Evolutionary conservation across 2,329 filamentous ascomycete species (phyloP), one percentile per base, ranked within the genome.

Genomic region (Elsinoe ampelina): DNA sequence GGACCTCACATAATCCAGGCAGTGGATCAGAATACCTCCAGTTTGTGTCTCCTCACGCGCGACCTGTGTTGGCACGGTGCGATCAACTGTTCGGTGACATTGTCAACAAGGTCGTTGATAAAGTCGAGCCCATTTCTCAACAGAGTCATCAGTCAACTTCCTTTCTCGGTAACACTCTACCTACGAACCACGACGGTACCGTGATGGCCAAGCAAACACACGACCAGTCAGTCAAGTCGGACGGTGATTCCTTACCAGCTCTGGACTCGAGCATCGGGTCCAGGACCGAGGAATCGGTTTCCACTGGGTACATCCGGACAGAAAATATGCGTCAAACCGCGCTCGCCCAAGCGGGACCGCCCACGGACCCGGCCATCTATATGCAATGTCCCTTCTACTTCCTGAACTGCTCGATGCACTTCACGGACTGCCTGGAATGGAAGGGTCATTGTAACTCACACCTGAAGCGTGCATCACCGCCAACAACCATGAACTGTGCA

Each of bases 351-450:
- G 26, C 26, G 5, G 26, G 26, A 3, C 26, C 26, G 26, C 26
- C 26, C 5, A 5, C 26, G 7, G 26, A 30, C 26, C 26, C 7
- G 5, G 8, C 26, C 3, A 5, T 8, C 4, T 7, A 30, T 10
- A 45, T 45, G 41, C 41, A 45, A 11, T 45, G 41, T 45, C 41
- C 41, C 41, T 45, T 45, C n/a, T 12, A 45, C 19, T 45, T 45
- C 13, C 20, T 45, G 19, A n/a, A 22, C 11, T 45, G 41, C 26
- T 13, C 41, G 4, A 11, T 45, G 19, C 20, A 45, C 19, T 45
- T 45, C n/a, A 26, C 10, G 10, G 13, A 45, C 1, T 45, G 30
- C 19, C 10, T 12, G 12, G 17, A 22, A 3, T 45, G 41, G 41
- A 19, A 22, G 17, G 19, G 30, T 22, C 41, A 45, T n/a, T 45